Evolutionary conservation across 2,329 filamentous ascomycete genomes (phyloP).

Genomic region (Waltergamsia citrina): DNA sequence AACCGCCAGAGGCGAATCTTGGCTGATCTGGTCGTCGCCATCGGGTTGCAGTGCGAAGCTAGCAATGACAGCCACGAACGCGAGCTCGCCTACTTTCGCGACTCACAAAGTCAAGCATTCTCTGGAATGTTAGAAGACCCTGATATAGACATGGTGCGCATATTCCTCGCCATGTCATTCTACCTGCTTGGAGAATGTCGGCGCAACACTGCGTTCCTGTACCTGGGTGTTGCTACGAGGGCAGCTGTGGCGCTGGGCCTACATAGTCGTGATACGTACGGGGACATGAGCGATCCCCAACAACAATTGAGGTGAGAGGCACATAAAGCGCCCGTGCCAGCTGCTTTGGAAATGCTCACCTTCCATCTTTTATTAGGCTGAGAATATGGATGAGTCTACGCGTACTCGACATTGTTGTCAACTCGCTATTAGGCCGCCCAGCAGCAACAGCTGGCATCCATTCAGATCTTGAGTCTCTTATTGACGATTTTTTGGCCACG

Average conservation of each 20-base stretch:
- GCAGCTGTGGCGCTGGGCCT: conserved; percentile 48
- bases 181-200: conserved; percentile 50
- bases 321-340: neutral
- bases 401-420: conserved; percentile 26
- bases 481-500: conserved; percentile 11
- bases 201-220: conserved; percentile 53
- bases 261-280: conserved; percentile 27
- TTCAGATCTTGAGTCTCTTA: conserved; percentile 13
- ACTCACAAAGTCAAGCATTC: conserved; percentile 37
- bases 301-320: conserved; percentile 12
- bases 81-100: conserved; percentile 31
- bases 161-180: conserved; percentile 47
- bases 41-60: conserved; percentile 37
- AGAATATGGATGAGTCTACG: conserved; percentile 26
- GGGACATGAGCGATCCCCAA: conserved; percentile 8
- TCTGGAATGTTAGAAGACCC: conserved; percentile 42
- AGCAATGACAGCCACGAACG: conserved; percentile 15
- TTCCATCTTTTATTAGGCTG: conserved; percentile 11
- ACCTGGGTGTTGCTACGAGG: conserved; percentile 47
- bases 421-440: conserved; percentile 25
- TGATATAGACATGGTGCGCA: conserved; percentile 39
- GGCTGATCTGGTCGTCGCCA: conserved; percentile 36
- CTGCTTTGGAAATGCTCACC: neutral
- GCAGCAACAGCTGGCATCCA: conserved; percentile 21
- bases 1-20: conserved; percentile 5